Conservation (phyloP, 1,284 basidiomycete genomes). For the Kwoniella shivajii region DNA sequence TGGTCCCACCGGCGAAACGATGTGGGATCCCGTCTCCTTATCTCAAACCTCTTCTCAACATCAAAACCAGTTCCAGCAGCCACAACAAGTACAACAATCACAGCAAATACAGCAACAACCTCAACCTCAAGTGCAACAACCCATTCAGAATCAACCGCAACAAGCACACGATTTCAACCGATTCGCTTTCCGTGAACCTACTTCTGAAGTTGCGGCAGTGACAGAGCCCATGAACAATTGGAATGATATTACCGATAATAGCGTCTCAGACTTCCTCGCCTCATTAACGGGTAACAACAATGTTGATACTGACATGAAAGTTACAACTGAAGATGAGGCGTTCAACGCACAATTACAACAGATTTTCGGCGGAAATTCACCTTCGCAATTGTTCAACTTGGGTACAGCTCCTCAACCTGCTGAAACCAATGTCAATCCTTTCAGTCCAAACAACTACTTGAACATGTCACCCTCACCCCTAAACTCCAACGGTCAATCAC, state of each 20-base stretch:
- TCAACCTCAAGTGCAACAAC: neutral
- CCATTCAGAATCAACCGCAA: neutral
- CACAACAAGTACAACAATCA: neutral
- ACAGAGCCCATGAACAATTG: constrained; percentile 24
- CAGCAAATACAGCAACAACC: constrained; percentile 4
- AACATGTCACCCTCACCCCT: constrained; percentile 51
- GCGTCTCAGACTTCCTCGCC: constrained; percentile 46
- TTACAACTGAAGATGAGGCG: constrained; percentile 30
- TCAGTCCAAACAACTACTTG: constrained; percentile 51
- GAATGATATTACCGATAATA: constrained; percentile 36
- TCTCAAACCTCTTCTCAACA: neutral
- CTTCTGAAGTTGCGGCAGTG: constrained; percentile 4
- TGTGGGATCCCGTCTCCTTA: neutral
- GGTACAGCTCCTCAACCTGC: constrained; percentile 3
- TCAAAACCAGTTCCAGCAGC: constrained; percentile 16
- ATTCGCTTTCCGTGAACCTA: constrained; percentile 34
- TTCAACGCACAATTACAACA: constrained; percentile 42
- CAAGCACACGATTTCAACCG: constrained; percentile 22
- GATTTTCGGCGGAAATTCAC: constrained; percentile 31
- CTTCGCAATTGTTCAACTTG: constrained; percentile 29
- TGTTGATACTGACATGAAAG: constrained; percentile 14
- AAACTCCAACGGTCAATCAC: constrained; percentile 30
- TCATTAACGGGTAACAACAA: constrained; percentile 31
- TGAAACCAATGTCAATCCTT: constrained; percentile 15
- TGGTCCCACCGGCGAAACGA: constrained; percentile 22